Evolutionary conservation across 2,329 filamentous ascomycete genomes (phyloP), one percentile per base, ranked within the genome.

Genomic region (Xylariales sp.): DNA sequence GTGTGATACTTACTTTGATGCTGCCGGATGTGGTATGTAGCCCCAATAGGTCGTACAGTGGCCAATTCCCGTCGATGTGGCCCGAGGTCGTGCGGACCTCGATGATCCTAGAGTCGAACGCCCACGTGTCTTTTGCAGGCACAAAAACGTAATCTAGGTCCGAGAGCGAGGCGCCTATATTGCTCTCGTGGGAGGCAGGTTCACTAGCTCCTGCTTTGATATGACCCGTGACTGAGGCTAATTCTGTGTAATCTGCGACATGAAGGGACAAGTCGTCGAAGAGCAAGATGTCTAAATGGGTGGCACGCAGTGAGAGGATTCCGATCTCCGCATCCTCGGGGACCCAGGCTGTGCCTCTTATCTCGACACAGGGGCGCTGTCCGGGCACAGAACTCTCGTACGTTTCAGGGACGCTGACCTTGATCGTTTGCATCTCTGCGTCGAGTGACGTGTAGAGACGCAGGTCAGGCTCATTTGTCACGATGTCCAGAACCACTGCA

Each of bases 41-140:
- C 18, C 78, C 76, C 12, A 88, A 80, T 36, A 81, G 75, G 71
- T 87, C 83, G 73, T 83, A 84, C 1, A 88, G 78, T 0, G 86
- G 84, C 78, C 84, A 87, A 74, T 80, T 81, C 36, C 86, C 86
- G 14, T 67, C 66, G 68, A 88, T 81, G 14, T 75, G 57, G 7
- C 83, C 83, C 1, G 83, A 80, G 2, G 81, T 79, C 18, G 85
- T 84, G 32, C 74, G 70, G 14, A 84, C 78, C 34, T 78, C 73
- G 63, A 85, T 81, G 57, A 79, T 72, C 39, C 83, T 80, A 0
- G 83, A 82, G 62, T 81, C 75, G 53, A 88, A 76, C 6, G 71
- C 69, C 74, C 83, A 86, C 0, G 80, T 77, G 8, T 73, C 60
- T 3, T 75, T 77, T 0, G 77, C 73, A 3, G 75, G 74, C 12